Evolutionary conservation across 2,329 filamentous ascomycete genomes (phyloP).

Genomic region (Fusarium drepaniforme): DNA sequence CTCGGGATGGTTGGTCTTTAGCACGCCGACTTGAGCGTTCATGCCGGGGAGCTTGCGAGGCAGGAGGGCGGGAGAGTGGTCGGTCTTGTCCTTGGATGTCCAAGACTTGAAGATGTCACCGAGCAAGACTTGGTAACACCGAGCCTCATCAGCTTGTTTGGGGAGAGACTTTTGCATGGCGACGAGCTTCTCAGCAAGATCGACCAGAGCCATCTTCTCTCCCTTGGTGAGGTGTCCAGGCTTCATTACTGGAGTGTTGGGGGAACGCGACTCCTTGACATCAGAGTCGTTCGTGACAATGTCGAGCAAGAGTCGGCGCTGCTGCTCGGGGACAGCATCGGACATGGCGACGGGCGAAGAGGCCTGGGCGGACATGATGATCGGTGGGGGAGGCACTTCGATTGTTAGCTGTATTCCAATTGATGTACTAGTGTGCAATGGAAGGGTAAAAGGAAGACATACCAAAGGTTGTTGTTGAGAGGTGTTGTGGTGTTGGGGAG

Average conservation of each 20-base stretch:
- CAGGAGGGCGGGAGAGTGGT: too few relatives aligned
- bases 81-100: too few relatives aligned
- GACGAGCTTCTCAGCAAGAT: not conserved
- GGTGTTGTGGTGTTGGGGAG: not conserved
- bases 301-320: too few relatives aligned
- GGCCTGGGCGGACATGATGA: not conserved
- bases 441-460: not conserved
- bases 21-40: not conserved
- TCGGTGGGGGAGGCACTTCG: not conserved
- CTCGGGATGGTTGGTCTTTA: not conserved
- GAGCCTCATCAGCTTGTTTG: too few relatives aligned
- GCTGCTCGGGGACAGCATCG: too few relatives aligned
- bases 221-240: not conserved
- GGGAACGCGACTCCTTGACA: not conserved
- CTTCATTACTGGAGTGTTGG: not conserved
- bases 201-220: not conserved
- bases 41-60: not conserved
- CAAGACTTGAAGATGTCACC: too few relatives aligned
- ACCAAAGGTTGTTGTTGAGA: not conserved
- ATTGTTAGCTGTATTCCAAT: too few relatives aligned
- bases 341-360: too few relatives aligned
- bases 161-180: too few relatives aligned
- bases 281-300: not conserved
- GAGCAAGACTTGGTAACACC: too few relatives aligned
- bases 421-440: too few relatives aligned